Evolutionary conservation across 106 monocot genomes (phyloP).

Genomic region (Acorus calamus): DNA sequence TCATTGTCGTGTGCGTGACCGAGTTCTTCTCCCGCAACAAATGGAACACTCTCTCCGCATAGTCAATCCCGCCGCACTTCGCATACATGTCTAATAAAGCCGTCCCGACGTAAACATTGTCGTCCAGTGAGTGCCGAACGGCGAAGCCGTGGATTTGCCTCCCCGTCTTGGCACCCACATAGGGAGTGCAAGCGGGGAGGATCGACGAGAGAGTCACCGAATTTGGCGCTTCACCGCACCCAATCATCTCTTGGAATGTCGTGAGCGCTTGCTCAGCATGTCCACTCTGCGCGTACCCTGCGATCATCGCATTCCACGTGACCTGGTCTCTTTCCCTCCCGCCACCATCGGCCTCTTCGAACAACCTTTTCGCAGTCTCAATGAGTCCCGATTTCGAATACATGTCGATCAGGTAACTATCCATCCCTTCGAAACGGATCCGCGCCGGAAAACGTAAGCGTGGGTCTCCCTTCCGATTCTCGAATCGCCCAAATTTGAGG

Average conservation of each 20-base stretch:
- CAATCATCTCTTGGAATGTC: slow-evolving; percentile 49
- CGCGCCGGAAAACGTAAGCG: slow-evolving; percentile 62
- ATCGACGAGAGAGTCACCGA: slow-evolving; percentile 61
- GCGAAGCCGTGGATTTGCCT: slow-evolving; percentile 76
- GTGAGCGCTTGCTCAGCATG: slow-evolving; percentile 35
- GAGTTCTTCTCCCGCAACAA: slow-evolving; percentile 48
- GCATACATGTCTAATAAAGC: slow-evolving; percentile 87
- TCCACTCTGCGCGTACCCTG: slow-evolving; percentile 54
- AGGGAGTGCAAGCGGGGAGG: slow-evolving; percentile 57
- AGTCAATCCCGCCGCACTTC: slow-evolving; percentile 53
- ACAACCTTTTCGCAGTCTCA: slow-evolving; percentile 48
- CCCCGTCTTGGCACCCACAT: slow-evolving; percentile 42
- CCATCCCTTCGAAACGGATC: slow-evolving; percentile 64
- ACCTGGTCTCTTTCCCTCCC: slow-evolving; percentile 48
- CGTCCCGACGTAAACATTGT: slow-evolving; percentile 73
- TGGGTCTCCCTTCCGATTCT: slow-evolving; percentile 72
- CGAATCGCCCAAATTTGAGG: slow-evolving; percentile 58
- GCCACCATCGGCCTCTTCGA: slow-evolving; percentile 19
- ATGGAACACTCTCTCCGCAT: slow-evolving; percentile 57
- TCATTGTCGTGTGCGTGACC: slow-evolving; percentile 79
- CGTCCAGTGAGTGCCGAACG: slow-evolving; percentile 34
- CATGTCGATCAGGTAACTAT: slow-evolving; percentile 90
- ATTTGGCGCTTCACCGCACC: slow-evolving; percentile 33
- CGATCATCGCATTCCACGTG: slow-evolving; percentile 97
- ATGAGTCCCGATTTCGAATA: slow-evolving; percentile 74